Base-by-base conservation (phyloP, 441 rosid genomes). In the Gossypium schwendimanii region DNA sequence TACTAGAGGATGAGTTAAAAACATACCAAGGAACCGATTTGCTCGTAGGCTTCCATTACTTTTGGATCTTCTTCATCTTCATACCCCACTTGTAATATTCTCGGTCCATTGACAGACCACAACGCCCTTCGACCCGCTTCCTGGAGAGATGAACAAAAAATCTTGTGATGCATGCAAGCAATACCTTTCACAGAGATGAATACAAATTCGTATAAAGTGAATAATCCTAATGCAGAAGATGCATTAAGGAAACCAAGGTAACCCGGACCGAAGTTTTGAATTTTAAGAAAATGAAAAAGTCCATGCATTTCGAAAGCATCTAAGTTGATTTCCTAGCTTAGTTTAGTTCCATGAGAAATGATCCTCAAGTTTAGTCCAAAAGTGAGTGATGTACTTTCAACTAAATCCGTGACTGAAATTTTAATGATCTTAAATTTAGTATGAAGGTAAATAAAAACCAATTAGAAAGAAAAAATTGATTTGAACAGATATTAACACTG, bases 11-110 rank as follows among this genome's bases (percentile, higher is more conserved):
- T 57, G 61, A 23, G 5, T 21, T 33, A 47, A 3, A 54, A 18
- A 69, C 81, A 1, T 85, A 90, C 98, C 95, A 90, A 75, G 57
- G 97, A 85, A 76, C 97, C 97, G 33, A 86, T 88, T 84, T 76
- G 90, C 77, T 94, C 97, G 11, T 83, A 94, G 4, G 98, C 97
- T 85, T 88, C 91, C 91, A 94, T 90, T 62, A 87, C 98, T 89
- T 89, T 89, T 21, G 89, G 85, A 79, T 92, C 87, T 73, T 86
- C 88, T 80, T 94, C 98, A 18, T 90, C 91, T 81, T 87, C 97
- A 41, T 94, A 92, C 10, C 98, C 98, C 21, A 90, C 71, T 81
- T 94, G 92, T 28, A 94, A 83, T 73, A 94, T 87, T 67, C 91
- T 66, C 8, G 98, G 91, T 75, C 95, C 98, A 57, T 90, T 94